Evolutionary conservation across 441 rosid species (phyloP), one percentile per base, ranked within the genome.

Genomic region (Melastoma candidum): DNA sequence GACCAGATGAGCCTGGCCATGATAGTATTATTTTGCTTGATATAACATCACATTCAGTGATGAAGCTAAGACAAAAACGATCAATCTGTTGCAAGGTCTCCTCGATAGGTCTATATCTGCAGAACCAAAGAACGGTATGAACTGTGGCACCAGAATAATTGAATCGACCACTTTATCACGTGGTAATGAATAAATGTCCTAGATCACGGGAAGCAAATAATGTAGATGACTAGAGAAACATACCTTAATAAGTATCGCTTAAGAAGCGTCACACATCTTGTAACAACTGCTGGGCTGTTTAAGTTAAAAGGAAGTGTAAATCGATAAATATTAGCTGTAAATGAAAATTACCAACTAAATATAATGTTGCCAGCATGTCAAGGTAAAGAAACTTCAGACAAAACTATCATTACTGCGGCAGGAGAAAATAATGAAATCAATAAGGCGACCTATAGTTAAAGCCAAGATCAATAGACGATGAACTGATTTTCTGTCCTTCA

Each of bases 271-370:
- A 94, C 96, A 56, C 99, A 90, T 70, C 95, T 83, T 58, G 86
- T 89, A 65, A 94, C 96, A 51, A 90, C 96, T 48, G 95, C 97
- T 44, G 99, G 99, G 69, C 99, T 94, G 97, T 71, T 68, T 58
- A 54, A 74, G 66, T 65, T 59, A 58, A 53, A 63, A 72, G 25
- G 17, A 12, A 48, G 12, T 13, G 26, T 26, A 48, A 14, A 36
- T 36, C 41, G 8, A 4, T 36, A 6, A 36, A 36, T 3, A 36
- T 36, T 7, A 36, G 41, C 41, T 36, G 41, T 48, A 22, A 48
- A 48, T 48, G 26, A 48, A 11, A 48, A 26, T 3, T 26, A 14
- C 14, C 25, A 7, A 9, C 3, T 48, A 13, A 48, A 48, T 14
- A 2, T 14, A 12, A 7, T 2, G 14, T 48, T 48, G 51, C 26